Base-by-base conservation (phyloP, 176 grass and related monocot genomes). In the Phragmites australis region DNA sequence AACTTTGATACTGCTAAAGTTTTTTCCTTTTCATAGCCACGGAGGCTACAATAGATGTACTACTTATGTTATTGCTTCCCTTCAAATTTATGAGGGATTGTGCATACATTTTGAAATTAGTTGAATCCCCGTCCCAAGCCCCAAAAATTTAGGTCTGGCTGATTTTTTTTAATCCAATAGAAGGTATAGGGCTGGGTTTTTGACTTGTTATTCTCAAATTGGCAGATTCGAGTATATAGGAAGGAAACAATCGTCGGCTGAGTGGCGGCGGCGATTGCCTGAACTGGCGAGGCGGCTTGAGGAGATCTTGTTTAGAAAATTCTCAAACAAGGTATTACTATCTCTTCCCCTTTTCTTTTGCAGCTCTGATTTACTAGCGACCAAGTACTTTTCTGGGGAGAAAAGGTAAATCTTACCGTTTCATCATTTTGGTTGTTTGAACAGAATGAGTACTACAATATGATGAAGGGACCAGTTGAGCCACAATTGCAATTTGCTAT, bases 381-480 rank as follows among this genome's bases (percentile, higher is more conserved):
- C 64, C 21, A 66, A 55, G 16, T 73, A 45, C n/a, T 63, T 75
- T 53, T 72, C 22, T 29, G 17, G 46, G 67, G 17, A 50, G 18
- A 29, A 62, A 76, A 64, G 77, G 25, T 74, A 48, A 18, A 72
- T 37, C 37, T 88, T 55, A 56, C 70, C 60, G 50, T 70, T 78
- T 73, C 54, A 37, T 69, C 58, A 69, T 82, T 82, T 56, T 65
- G 11, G 2, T 45, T 48, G 42, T 21, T 62, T 84, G 75, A 81
- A 59, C 97, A 99, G 97, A 84, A 56, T 78, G 93, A 91, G 3
- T 99, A 99, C 72, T 65, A 51, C 42, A 93, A 34, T 75, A 91
- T 95, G 87, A 88, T 82, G 83, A 87, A 50, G n/a, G 77, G 64
- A 45, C 73, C 85, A 54, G 45, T 92, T 69, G 97, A 93, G 60